A percentile compares a stretch with the other conserved stretches of the same genome.
Evolutionary conservation across 2,329 filamentous ascomycete species (phyloP).

Genomic region (Pezicula neosporulosa): DNA sequence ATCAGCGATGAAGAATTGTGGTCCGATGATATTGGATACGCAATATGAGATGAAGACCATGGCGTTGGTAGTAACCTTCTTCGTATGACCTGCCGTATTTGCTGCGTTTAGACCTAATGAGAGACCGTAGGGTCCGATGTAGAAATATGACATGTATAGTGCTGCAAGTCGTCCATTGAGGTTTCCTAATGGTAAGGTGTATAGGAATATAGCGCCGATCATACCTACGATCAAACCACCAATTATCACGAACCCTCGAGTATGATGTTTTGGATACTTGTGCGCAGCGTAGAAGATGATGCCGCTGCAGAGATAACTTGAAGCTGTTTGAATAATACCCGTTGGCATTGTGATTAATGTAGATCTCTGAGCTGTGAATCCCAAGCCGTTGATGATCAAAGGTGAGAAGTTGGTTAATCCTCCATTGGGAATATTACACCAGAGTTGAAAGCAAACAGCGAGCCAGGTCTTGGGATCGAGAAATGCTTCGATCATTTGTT

Average conservation of each 20-base stretch:
- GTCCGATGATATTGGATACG: conserved; percentile 29
- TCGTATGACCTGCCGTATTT: conserved; percentile 47
- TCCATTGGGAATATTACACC: conserved; percentile 27
- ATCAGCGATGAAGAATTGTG: conserved; percentile 57
- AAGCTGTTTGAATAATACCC: conserved; percentile 33
- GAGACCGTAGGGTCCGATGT: conserved; percentile 28
- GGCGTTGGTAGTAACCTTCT: conserved; percentile 41
- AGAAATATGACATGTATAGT: conserved; percentile 32
- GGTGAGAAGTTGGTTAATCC: conserved; percentile 12
- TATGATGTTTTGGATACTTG: conserved; percentile 11
- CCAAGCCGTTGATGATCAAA: conserved; percentile 33
- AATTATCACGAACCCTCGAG: conserved; percentile 24
- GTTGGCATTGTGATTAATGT: conserved; percentile 57
- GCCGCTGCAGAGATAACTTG: conserved; percentile 14
- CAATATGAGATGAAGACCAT: conserved; percentile 29
- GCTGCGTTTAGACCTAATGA: conserved; percentile 29
- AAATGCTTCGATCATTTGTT: conserved; percentile 47
- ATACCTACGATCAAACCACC: conserved; percentile 28
- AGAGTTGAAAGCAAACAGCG: conserved; percentile 23
- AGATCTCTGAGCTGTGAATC: conserved; percentile 28
- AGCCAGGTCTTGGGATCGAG: conserved; percentile 35
- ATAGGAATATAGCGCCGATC: conserved; percentile 31
- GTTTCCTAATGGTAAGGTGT: conserved; percentile 25
- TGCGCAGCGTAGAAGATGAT: conserved; percentile 8
- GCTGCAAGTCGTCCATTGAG: conserved; percentile 27